Evolutionary conservation across 176 grass and related monocot genomes (phyloP).

Genomic region (Zoysia pacifica): DNA sequence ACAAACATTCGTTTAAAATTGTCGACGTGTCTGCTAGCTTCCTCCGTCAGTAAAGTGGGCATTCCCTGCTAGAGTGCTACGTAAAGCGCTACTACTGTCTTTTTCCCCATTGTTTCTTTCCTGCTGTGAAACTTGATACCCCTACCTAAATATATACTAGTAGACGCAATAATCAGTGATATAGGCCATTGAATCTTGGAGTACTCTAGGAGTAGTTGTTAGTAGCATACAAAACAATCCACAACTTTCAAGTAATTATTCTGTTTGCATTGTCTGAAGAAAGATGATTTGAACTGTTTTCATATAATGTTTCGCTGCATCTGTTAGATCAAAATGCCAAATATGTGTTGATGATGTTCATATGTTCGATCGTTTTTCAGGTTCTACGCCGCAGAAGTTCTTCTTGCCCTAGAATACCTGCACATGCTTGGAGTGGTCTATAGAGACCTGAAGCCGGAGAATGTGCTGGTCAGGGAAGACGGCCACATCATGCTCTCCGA

Average conservation of each 20-base stretch:
- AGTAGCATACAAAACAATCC: not conserved
- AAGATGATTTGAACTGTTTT: not conserved
- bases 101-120: not conserved
- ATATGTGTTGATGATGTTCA: not conserved
- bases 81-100: constrained; percentile 7
- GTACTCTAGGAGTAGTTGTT: not conserved
- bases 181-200: not conserved
- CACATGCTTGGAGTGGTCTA: constrained; percentile 78
- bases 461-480: constrained; percentile 64
- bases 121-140: not conserved
- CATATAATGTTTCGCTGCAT: no score
- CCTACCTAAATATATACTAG: no score
- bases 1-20: no score
- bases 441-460: constrained; percentile 74
- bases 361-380: constrained; percentile 8
- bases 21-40: no score
- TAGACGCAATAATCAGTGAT: not conserved
- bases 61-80: not conserved
- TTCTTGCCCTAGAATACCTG: constrained; percentile 66
- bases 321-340: no score
- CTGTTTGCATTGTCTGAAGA: not conserved
- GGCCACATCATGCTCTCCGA: constrained; percentile 79
- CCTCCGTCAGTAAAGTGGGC: not conserved
- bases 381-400: constrained; percentile 67
- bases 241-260: not conserved